Percentiles rank a stretch among this genome's conserved stretches.
These are phyloP conservation scores for Passiflora organensis DNA, from an alignment of 345 rosid genomes.

Conservation along the genomic window DNA sequence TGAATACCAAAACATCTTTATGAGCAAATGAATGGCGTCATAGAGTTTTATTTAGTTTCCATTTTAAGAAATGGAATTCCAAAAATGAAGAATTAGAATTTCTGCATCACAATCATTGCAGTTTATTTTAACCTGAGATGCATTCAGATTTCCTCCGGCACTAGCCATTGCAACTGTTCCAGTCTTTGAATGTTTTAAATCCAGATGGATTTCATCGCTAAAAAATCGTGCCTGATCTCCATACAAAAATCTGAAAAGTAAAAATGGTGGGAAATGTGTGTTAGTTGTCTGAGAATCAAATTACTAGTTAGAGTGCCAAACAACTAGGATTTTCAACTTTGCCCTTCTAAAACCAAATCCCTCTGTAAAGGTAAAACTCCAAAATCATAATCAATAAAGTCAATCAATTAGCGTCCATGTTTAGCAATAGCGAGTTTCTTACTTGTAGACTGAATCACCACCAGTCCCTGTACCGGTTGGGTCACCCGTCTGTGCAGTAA, in stretches of 20 bases:
- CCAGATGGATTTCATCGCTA: constrained; percentile 75
- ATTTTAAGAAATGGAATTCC: too few relatives aligned
- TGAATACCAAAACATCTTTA: constrained; percentile 30
- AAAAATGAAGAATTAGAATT: too few relatives aligned
- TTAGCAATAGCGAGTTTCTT: constrained; percentile 12
- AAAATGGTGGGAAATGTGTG: background rate
- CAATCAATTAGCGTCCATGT: background rate
- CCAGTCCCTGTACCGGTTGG: constrained; percentile 79
- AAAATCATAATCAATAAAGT: too few relatives aligned
- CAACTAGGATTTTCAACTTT: too few relatives aligned
- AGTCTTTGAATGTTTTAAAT: constrained; percentile 73
- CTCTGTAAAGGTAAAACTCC: too few relatives aligned
- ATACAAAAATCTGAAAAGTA: constrained; percentile 55
- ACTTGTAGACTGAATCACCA: constrained; percentile 91
- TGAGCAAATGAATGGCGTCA: constrained; percentile 6
- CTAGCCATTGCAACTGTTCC: constrained; percentile 97
- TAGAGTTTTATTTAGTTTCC: too few relatives aligned
- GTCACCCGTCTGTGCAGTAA: constrained; percentile 74
- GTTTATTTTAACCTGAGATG: constrained; percentile 64
- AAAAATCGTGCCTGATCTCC: constrained; percentile 95
- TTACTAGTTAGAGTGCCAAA: too few relatives aligned
- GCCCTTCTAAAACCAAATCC: too few relatives aligned
- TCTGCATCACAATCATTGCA: too few relatives aligned
- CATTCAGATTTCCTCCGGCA: constrained; percentile 92
- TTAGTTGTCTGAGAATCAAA: background rate